Conservation (phyloP, 768 basidiomycete genomes). For the Leccinum pellstonianum region DNA sequence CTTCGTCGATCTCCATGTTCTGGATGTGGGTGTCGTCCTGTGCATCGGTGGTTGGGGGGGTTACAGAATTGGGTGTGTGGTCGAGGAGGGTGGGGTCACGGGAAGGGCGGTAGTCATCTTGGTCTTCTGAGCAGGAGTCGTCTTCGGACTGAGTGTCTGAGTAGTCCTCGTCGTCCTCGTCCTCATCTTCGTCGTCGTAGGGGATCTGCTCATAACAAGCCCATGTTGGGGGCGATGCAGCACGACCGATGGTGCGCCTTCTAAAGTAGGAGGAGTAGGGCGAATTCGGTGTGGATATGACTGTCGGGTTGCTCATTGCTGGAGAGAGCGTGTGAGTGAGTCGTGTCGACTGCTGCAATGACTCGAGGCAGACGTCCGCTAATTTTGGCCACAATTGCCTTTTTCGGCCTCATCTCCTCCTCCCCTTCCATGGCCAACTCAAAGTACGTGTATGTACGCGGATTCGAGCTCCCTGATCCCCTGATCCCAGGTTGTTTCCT, state of each 20-base stretch:
- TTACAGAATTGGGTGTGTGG: conserved; percentile 23
- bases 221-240: conserved; percentile 84
- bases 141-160: conserved; percentile 56
- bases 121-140: conserved; percentile 71
- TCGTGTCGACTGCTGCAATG: background rate
- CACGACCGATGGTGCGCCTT: conserved; percentile 73
- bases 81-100: conserved; percentile 31
- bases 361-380: background rate
- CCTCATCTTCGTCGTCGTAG: conserved; percentile 56
- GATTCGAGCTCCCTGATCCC: conserved; percentile 85
- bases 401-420: conserved; percentile 9
- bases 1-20: conserved; percentile 56
- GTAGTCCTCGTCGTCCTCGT: conserved; percentile 55
- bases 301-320: conserved; percentile 24
- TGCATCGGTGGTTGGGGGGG: conserved; percentile 19
- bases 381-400: conserved; percentile 14
- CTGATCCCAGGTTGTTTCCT: conserved; percentile 83
- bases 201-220: conserved; percentile 91
- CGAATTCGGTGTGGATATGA: conserved; percentile 23
- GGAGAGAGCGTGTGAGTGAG: background rate
- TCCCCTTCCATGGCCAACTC: conserved; percentile 75
- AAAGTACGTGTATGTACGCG: conserved; percentile 87
- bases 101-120: conserved; percentile 52
- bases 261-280: conserved; percentile 43
- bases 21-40: conserved; percentile 43